These are phyloP conservation scores for Starmerella cellae DNA, from an alignment of 805 yeast genomes.

Conservation along the genomic window DNA sequence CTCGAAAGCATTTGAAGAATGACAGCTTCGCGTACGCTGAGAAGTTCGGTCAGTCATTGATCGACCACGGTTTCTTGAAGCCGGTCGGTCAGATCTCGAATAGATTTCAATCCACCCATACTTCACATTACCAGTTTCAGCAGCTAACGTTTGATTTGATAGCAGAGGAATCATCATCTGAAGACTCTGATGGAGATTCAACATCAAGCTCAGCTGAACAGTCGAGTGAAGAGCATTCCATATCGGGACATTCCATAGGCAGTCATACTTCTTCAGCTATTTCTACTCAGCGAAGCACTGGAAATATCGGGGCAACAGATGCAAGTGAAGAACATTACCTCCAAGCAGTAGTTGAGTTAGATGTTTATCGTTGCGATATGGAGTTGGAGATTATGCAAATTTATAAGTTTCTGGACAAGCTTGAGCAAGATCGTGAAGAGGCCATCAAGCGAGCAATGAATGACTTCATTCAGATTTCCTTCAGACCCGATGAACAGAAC, in stretches of 20 bases:
- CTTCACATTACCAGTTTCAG: constrained; percentile 56
- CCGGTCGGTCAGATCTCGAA: constrained; percentile 42
- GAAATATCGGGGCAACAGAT: constrained; percentile 7
- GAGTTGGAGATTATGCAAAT: constrained; percentile 58
- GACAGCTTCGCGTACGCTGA: constrained; percentile 51
- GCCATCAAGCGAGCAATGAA: constrained; percentile 54
- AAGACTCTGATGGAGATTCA: not conserved
- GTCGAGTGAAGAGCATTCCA: not conserved
- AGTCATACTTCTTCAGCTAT: not conserved
- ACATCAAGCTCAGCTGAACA: not conserved
- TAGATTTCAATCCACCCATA: constrained; percentile 53
- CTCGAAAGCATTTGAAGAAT: constrained; percentile 38
- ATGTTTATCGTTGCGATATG: constrained; percentile 49
- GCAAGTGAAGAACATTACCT: constrained; percentile 32
- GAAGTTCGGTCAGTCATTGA: constrained; percentile 58
- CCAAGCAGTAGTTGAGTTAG: constrained; percentile 43
- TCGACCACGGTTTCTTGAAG: constrained; percentile 45
- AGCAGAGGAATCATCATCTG: constrained; percentile 2
- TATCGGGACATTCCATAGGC: not conserved
- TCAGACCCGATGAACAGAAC: constrained; percentile 38
- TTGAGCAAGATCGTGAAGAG: constrained; percentile 55
- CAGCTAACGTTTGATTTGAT: constrained; percentile 11
- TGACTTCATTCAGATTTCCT: constrained; percentile 40
- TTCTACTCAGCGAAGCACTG: not conserved
- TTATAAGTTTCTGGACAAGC: constrained; percentile 53